Base-by-base conservation (phyloP, 2,329 filamentous ascomycete genomes). In the Sporothrix protearum region DNA sequence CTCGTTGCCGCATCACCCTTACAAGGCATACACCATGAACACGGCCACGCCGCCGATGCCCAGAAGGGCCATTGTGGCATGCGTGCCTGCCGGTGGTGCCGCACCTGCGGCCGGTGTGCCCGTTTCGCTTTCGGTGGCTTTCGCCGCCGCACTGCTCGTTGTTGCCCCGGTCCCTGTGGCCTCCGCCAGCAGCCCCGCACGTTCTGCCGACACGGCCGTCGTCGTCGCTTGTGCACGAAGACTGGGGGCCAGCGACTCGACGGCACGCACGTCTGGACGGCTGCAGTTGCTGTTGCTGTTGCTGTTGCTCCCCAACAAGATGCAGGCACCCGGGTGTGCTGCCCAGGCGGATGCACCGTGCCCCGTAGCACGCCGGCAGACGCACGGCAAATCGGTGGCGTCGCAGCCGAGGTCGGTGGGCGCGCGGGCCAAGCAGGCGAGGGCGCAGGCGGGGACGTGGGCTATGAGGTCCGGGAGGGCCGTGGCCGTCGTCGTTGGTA, bases 391-490 rank as follows among this genome's bases (percentile, higher is more conserved):
- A 71, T 78, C 75, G 5, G 76, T 72, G 0, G 72, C 68, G 1
- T 19, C 68, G 71, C 77, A 78, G 73, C 70, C 68, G 57, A 78
- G 70, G 16, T 61, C 4, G 9, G 30, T 36, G 5, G 77, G 75
- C 1, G 75, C 73, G 0, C 45, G 12, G 19, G 72, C 25, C 67
- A 78, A 74, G 70, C 77, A 78, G 39, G 68, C 55, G 19, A 78
- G 45, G 30, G 75, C 76, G 72, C 77, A 78, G 12, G 69, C 14
- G 3, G 77, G 77, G 36, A 78, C 68, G 57, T 75, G 68, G 70
- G 74, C 73, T 59, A 78, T 57, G 16, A 78, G 71, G 53, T 47
- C 59, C 14, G 73, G 45, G 33, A 78, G 74, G 49, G 71, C 55
- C 19, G 74, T 42, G 14, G 70, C 47, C n/a, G 63, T 36, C 2